phyloP scores from a whole-genome alignment of 164 flowering plant species.

The Warburgia ugandensis region DNA sequence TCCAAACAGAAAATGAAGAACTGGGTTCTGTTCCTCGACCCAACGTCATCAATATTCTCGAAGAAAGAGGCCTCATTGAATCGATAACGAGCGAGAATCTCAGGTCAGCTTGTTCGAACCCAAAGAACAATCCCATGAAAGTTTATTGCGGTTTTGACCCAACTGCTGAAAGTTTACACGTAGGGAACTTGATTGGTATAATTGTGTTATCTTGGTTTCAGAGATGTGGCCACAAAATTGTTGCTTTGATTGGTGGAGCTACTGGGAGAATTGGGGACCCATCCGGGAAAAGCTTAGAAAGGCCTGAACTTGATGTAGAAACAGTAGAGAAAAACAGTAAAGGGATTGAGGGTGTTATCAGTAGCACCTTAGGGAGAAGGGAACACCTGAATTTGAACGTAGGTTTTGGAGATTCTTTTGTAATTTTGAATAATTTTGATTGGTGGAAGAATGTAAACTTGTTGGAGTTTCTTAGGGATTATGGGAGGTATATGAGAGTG shows the following conservation, averaged over 20 bases:
- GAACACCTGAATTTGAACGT: background rate
- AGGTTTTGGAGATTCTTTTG: conserved; percentile 12
- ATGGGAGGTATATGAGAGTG: conserved; percentile 60
- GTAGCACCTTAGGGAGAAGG: conserved; percentile 25
- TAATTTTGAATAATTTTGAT: conserved; percentile 59
- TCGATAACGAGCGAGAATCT: conserved; percentile 57
- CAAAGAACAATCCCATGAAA: conserved; percentile 21
- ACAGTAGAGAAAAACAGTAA: conserved; percentile 41
- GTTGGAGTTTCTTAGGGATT: conserved; percentile 52
- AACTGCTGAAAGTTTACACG: conserved; percentile 69
- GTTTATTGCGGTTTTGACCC: conserved; percentile 92
- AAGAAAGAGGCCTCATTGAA: conserved; percentile 66
- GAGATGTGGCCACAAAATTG: conserved; percentile 50
- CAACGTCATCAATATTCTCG: conserved; percentile 56
- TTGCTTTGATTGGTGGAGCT: conserved; percentile 76
- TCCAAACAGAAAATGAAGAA: too few relatives aligned
- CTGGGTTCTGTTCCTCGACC: conserved; percentile 6
- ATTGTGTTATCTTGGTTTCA: conserved; percentile 83
- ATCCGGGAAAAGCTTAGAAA: conserved; percentile 65
- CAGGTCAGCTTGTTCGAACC: conserved; percentile 28
- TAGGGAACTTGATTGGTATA: conserved; percentile 74
- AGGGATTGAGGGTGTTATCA: conserved; percentile 34
- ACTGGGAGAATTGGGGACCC: conserved; percentile 84
- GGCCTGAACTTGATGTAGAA: conserved; percentile 54
- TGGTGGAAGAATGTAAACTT: conserved; percentile 77